Evolutionary conservation across 2,329 filamentous ascomycete species (phyloP), one percentile per base, ranked within the genome.

Genomic region (Fusarium scirpi): DNA sequence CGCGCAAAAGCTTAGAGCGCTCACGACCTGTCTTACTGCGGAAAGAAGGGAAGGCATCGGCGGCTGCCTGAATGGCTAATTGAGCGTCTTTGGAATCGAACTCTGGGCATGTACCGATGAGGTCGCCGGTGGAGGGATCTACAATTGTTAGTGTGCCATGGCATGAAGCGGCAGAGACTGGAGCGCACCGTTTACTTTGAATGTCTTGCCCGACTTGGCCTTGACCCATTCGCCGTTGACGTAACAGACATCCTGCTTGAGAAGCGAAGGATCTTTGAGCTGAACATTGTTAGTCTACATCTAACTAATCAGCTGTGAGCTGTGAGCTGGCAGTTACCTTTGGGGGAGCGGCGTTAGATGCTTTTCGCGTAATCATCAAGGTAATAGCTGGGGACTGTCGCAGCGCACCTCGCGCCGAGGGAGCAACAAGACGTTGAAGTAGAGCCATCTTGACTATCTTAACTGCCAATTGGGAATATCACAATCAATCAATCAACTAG

Each of bases 171-270:
- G 25, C 18, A 38, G 18, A n/a, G 43, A 24, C 11, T 25, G 25
- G 24, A 22, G 64, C 77, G 70, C 81, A 91, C 90, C 91, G 70
- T 88, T 86, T 65, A 98, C 93, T 79, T 96, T 91, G 80, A 98
- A 99, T 47, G 94, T 97, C 87, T 97, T 90, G 78, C 94, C 93
- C 1, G 94, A 97, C 77, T 90, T 89, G 74, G 95, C 93, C 74
- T 87, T 86, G 67, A 97, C 88, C 93, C 94, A 99, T 87, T 97
- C 88, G 76, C 96, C 96, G 79, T 99, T 95, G 77, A 98, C 90
- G 78, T 95, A 98, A 76, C 90, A 89, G 64, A 89, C 87, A 78
- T 94, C 88, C 74, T 91, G 89, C 84, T 97, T 98, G 76, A 98
- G 88, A 65, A 99, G 87, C 25, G 91, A 93, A 38, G 89, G 88